Conservation (phyloP, 768 basidiomycete species). For the Lactifluus subvellereus region DNA sequence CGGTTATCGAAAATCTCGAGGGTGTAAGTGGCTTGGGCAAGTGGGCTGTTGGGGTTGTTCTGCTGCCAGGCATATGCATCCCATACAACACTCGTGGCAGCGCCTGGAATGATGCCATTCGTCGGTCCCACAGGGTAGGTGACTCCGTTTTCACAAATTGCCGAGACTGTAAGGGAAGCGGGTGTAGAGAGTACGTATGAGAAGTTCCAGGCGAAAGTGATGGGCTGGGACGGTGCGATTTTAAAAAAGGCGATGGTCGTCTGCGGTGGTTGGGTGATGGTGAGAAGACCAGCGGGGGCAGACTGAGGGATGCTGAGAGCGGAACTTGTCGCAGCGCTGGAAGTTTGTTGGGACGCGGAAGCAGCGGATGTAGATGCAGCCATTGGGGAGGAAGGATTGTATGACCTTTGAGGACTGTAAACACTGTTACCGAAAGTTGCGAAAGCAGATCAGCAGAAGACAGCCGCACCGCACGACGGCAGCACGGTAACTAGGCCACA, state of each 20-base stretch:
- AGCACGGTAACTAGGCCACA: no score
- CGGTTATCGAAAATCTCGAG: conserved; percentile 78
- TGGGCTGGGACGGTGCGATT: conserved; percentile 62
- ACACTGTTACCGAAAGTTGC: no score
- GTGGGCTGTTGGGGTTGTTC: conserved; percentile 52
- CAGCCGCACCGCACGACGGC: no score
- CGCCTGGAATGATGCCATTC: conserved; percentile 63
- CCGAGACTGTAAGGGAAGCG: conserved; percentile 70
- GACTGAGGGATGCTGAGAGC: conserved; percentile 39
- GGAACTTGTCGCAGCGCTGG: not conserved
- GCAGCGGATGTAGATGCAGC: not conserved
- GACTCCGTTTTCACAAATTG: conserved; percentile 80
- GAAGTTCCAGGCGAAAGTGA: conserved; percentile 92
- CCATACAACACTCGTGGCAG: conserved; percentile 71
- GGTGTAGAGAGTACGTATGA: conserved; percentile 68
- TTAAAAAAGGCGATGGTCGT: conserved; percentile 84
- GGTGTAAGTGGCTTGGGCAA: conserved; percentile 73
- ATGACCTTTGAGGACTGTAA: not conserved
- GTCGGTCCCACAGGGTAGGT: conserved; percentile 85
- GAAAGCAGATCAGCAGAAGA: no score
- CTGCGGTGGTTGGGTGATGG: conserved; percentile 75
- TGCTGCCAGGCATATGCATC: conserved; percentile 73
- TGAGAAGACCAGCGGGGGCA: conserved; percentile 57
- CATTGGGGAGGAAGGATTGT: not conserved
- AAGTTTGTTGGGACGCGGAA: not conserved